Evolutionary conservation across 352 stramenopile genomes (phyloP).

Genomic region (Pythium diclinum): DNA sequence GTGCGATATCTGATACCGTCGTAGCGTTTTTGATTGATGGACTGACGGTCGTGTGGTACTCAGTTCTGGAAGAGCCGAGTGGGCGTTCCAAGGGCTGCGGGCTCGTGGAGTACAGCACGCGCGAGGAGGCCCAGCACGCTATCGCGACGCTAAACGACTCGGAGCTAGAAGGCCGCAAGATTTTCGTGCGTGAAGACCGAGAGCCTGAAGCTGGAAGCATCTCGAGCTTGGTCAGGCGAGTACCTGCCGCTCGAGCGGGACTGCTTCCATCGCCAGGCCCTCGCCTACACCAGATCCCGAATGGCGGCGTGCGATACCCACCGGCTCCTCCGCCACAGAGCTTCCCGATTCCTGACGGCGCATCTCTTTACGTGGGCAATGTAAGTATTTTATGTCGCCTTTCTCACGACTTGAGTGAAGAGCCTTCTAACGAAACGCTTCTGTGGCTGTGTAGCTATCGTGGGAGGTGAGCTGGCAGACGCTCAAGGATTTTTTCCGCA

Average conservation of each 20-base stretch:
- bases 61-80: constrained; percentile 74
- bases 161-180: constrained; percentile 88
- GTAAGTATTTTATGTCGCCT: constrained; percentile 33
- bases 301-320: neutral
- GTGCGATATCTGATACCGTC: constrained; percentile 25
- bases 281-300: neutral
- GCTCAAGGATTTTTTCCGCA: constrained; percentile 65
- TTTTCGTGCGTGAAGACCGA: constrained; percentile 87
- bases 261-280: neutral
- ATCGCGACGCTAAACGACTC: constrained; percentile 92
- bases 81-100: constrained; percentile 91
- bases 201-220: constrained; percentile 72
- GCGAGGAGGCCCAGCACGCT: constrained; percentile 77
- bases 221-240: constrained; percentile 48
- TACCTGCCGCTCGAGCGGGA: constrained; percentile 3
- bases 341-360: constrained; percentile 14
- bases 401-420: neutral
- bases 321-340: constrained; percentile 8
- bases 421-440: too few relatives aligned
- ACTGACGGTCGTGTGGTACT: constrained; percentile 4
- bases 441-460: constrained; percentile 49
- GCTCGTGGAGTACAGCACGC: constrained; percentile 62
- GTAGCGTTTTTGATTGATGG: neutral
- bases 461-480: constrained; percentile 68
- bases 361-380: constrained; percentile 76